Percentiles rank a stretch among this genome's conserved stretches.
These are phyloP conservation scores for Trichoderma semiorbis DNA, from an alignment of 2,329 filamentous ascomycete species.

Conservation along the genomic window DNA sequence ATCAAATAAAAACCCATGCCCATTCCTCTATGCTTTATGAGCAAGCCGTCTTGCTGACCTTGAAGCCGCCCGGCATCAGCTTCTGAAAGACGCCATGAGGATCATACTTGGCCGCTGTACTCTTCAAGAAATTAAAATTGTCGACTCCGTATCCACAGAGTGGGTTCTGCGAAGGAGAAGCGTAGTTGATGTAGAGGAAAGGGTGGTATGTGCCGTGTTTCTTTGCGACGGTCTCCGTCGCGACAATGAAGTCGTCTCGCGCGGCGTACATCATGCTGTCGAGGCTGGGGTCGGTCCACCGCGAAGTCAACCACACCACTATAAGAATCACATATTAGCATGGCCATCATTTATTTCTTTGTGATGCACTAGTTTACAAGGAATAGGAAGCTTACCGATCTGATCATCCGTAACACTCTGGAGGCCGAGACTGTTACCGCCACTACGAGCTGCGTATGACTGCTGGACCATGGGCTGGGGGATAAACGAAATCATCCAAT, in stretches of 20 bases:
- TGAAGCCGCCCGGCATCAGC: slow-evolving; percentile 29
- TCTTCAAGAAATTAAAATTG: slow-evolving; percentile 32
- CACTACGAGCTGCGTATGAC: not conserved
- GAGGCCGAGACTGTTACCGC: slow-evolving; percentile 20
- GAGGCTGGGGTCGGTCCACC: not conserved
- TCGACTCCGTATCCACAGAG: slow-evolving; percentile 37
- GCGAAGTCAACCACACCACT: not conserved
- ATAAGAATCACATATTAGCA: not conserved
- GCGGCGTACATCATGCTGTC: not conserved
- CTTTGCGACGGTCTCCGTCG: slow-evolving; percentile 4
- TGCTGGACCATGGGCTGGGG: slow-evolving; percentile 20
- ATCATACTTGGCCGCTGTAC: slow-evolving; percentile 33
- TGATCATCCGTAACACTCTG: slow-evolving; percentile 11
- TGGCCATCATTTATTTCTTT: not conserved
- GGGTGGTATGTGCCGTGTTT: slow-evolving; percentile 11
- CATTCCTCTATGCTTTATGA: not conserved
- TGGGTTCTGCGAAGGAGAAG: slow-evolving; percentile 35
- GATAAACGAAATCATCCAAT: slow-evolving; percentile 21
- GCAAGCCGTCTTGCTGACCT: slow-evolving; percentile 19
- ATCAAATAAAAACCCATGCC: not conserved
- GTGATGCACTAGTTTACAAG: no score
- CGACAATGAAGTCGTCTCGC: not conserved
- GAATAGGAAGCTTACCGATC: slow-evolving; percentile 10
- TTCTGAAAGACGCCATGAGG: slow-evolving; percentile 33
- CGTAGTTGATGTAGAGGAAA: slow-evolving; percentile 43